Evolutionary conservation across 2,329 filamentous ascomycete species (phyloP), one percentile per base, ranked within the genome.

Genomic region (Arachnopeziza araneosa): DNA sequence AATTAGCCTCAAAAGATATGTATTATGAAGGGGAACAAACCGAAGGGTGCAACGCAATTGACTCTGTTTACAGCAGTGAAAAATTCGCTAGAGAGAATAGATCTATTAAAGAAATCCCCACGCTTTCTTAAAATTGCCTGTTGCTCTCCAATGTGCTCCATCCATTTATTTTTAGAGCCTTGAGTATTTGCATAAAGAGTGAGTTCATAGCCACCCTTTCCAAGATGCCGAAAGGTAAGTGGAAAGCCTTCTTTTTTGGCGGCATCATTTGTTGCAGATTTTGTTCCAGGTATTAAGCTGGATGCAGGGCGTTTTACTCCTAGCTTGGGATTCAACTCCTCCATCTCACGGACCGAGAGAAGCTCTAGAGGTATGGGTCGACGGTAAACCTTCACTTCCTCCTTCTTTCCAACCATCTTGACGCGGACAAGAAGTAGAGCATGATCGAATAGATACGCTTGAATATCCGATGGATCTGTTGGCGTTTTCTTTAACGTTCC

Each of bases 361-460:
- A 99, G 81, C 73, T 99, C 95, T 32, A 99, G 78, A 17, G 95
- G 95, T 66, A 99, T 99, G 0, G 95, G 95, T 78, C 86, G 91
- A 69, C 92, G 86, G 75, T 98, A 98, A 0, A 96, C 95, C 72
- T 96, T 95, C 63, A 96, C 88, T 72, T 98, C 93, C 73, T 99
- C 95, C 51, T 85, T 85, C 78, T 98, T 98, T 74, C 95, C 96
- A 61, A 90, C 89, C 61, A 89, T 88, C 78, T 98, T 99, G 65
- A 93, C 88, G 56, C 93, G 85, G 65, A 97, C 95, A 50, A 99
- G 82, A 44, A 99, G 80, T 56, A 99, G 88, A 2, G 95, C 93
- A 73, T 99, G 95, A 70, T 99, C 95, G 72, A 99, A 97, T 24
- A 99, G 81, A 77, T 96, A 99, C 19, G 91, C 93, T 22, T 92